Base-by-base conservation (phyloP, 176 grass and related monocot genomes). In the Oryza punctata region DNA sequence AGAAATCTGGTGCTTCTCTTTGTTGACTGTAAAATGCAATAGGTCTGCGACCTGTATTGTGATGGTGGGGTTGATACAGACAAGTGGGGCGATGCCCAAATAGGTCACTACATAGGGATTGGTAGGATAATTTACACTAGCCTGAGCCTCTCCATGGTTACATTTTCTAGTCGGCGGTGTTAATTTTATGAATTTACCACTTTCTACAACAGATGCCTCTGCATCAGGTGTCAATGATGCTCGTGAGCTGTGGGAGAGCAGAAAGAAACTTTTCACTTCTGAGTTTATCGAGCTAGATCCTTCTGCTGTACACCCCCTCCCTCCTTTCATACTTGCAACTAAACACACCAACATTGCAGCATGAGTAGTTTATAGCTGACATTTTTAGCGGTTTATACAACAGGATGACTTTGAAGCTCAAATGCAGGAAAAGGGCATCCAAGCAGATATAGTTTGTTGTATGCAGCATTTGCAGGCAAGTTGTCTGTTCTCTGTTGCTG, bases 21-120 rank as follows among this genome's bases (percentile, higher is more conserved):
- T 88, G 8, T 23, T 75, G 2, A 10, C 26, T 74, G 74, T 70
- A 18, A 87, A 69, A 72, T 86, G 6, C n/a, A 35, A 40, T 57
- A 92, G 94, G 94, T 94, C 2, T 98, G 96, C 19, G 93, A 95
- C 65, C 18, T 98, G 82, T 98, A 98, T 72, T 98, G 91, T 25
- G 81, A 88, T 5, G 84, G 85, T 65, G 81, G 84, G 63, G 78
- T 77, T 19, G 82, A 85, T 80, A 84, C 82, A 38, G 88, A 91
- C 32, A 91, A 89, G 81, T 98, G 96, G 96, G 86, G 89, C 6
- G 85, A 98, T 64, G 80, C 80, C 23, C 96, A 98, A 74, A 90
- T 95, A 64, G 90, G 89, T 63, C 93, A 90, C 73, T 98, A 94
- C 85, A 84, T 98, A 54, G 96, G 91, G 78, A 85, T 95, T 9